Percentiles rank a stretch among this genome's conserved stretches.
Evolutionary conservation across 2,329 filamentous ascomycete species (phyloP).

Genomic region (Neofusicoccum umdonicola): DNA sequence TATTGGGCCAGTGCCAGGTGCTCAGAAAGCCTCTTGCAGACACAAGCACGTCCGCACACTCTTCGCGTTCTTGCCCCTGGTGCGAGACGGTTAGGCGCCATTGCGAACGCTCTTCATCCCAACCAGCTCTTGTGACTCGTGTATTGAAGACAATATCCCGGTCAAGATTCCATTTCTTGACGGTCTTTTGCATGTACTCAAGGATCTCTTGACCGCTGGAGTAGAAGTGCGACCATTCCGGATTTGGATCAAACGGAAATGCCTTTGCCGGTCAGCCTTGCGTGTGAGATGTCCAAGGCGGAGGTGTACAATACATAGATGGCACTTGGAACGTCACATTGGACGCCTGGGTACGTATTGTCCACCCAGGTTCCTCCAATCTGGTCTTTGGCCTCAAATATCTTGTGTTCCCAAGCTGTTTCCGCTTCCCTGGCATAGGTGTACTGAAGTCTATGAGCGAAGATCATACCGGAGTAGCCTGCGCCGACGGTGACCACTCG

Average conservation of each 20-base stretch:
- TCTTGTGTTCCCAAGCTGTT: constrained; percentile 35
- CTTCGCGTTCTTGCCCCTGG: constrained; percentile 25
- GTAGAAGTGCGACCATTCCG: constrained; percentile 44
- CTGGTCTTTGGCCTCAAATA: constrained; percentile 44
- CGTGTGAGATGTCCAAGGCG: neutral
- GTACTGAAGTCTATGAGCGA: constrained; percentile 45
- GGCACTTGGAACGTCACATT: constrained; percentile 22
- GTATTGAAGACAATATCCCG: constrained; percentile 39
- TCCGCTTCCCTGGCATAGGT: constrained; percentile 40
- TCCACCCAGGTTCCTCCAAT: constrained; percentile 44
- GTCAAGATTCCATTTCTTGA: constrained; percentile 41
- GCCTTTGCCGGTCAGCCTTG: constrained; percentile 20
- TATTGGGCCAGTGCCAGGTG: constrained; percentile 28
- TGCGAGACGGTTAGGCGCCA: constrained; percentile 39
- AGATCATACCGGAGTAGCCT: constrained; percentile 36
- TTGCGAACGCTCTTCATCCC: constrained; percentile 37
- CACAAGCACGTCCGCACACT: constrained; percentile 39
- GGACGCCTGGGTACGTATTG: constrained; percentile 43
- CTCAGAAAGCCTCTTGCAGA: constrained; percentile 15
- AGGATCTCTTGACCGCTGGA: constrained; percentile 41
- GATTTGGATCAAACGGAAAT: constrained; percentile 44
- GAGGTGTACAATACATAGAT: constrained; percentile 3
- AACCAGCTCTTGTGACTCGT: constrained; percentile 37
- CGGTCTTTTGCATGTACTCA: constrained; percentile 41
- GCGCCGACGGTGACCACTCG: constrained; percentile 32